Base-by-base conservation (phyloP, 1,139 yeast genomes). In the Geotrichum phurueaensis region DNA sequence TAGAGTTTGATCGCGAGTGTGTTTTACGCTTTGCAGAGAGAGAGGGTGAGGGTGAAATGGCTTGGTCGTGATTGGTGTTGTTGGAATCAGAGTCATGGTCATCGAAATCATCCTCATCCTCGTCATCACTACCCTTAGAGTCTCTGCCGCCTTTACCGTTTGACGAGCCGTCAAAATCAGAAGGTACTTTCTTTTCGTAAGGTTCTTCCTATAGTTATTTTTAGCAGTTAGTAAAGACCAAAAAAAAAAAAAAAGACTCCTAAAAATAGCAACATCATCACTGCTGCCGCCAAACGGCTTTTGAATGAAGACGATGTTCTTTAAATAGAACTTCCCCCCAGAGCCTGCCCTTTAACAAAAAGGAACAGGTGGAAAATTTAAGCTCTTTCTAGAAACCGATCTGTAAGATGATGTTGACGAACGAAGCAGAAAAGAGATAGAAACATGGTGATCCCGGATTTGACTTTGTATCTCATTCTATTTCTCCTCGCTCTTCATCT, bases 101-200 rank as follows among this genome's bases (percentile, higher is more conserved):
- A 13, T 65, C 65, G 20, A 47, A 33, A 36, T 64, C 65, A 29
- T 62, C 65, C 7, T 63, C 67, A 52, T 65, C 66, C 12, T 64
- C 68, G 48, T 63, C 67, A 48, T 65, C 67, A 27, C 62, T 64
- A 39, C 63, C 68, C 20, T 63, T 64, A 47, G 60, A 58, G n/a
- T 39, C 45, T 27, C 56, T 51, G 15, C 36, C 65, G 15, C 57
- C 60, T 51, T 63, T 56, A 59, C 62, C 52, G 55, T 66, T 64
- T 29, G 63, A 59, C 12, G 49, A 54, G 25, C 62, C 63, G 56
- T 65, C 68, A 51, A 65, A 70, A 63, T 70, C 73, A 13, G 61
- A 60, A 10, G 72, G 70, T 47, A 69, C 68, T 63, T 70, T 71
- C 23, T 66, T 58, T 60, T 73, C 76, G 55, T 72, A 70, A 7